Conservation (phyloP, 169 alveolate genomes). For the Cryptosporidium muris region DNA sequence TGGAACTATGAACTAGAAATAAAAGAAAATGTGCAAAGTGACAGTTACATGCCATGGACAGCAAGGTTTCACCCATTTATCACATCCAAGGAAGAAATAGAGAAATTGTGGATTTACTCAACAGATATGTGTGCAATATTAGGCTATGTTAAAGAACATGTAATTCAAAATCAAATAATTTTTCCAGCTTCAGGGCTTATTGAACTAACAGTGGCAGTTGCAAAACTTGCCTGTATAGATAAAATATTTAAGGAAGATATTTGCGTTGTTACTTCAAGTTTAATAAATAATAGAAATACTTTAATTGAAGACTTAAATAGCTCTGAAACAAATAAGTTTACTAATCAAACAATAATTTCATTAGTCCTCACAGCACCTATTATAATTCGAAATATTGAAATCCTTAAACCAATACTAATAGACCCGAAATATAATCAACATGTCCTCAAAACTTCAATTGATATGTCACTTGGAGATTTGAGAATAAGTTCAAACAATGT, state of each 20-base stretch:
- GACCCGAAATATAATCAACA: background rate
- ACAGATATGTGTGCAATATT: background rate
- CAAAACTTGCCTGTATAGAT: conserved; percentile 34
- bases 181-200: conserved; percentile 66
- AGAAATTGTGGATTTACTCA: conserved; percentile 6
- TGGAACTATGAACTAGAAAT: conserved; percentile 41
- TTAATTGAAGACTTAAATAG: conserved; percentile 11
- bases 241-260: background rate
- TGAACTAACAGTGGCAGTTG: conserved; percentile 8
- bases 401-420: conserved; percentile 2
- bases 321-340: background rate
- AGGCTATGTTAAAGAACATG: conserved; percentile 24
- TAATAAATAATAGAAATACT: background rate
- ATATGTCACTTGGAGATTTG: conserved; percentile 13
- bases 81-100: conserved; percentile 13
- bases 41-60: conserved; percentile 58
- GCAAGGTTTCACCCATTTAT: conserved; percentile 68
- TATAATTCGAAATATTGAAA: conserved; percentile 17
- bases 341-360: conserved; percentile 9
- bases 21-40: conserved; percentile 35
- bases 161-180: conserved; percentile 18
- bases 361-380: conserved; percentile 39
- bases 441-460: background rate
- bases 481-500: conserved; percentile 17
- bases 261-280: background rate